Evolutionary conservation across 768 basidiomycete species (phyloP).

Genomic region (Lactarius tabidus): DNA sequence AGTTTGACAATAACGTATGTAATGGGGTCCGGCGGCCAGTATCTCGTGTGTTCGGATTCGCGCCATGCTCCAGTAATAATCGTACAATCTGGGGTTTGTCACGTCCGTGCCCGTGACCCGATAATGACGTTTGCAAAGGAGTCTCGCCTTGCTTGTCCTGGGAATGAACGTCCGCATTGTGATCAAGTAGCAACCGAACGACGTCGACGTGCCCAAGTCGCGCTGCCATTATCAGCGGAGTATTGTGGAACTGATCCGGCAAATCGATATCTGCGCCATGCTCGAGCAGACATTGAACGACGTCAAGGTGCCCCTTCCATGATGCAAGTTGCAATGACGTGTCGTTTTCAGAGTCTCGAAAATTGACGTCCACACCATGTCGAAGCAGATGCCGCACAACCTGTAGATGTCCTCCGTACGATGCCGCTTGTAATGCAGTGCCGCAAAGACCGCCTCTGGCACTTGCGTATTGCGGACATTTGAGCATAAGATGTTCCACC

Average conservation of each 20-base stretch:
- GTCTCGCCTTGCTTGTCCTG: neutral
- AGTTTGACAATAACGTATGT: no score
- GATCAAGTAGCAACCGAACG: neutral
- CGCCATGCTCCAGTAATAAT: neutral
- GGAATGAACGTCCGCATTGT: neutral
- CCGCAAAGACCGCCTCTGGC: no score
- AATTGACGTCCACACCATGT: neutral
- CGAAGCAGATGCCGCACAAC: neutral
- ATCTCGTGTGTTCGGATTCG: neutral
- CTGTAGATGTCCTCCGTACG: no score
- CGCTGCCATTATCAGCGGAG: neutral
- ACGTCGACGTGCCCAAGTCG: neutral
- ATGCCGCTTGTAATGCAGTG: no score
- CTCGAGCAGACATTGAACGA: neutral
- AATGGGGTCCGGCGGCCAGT: no score
- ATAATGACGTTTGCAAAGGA: neutral
- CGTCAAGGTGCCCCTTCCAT: neutral
- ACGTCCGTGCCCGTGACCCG: neutral
- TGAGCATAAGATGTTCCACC: no score
- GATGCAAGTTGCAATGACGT: neutral
- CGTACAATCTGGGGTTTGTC: neutral
- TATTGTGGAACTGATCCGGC: neutral
- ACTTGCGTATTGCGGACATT: no score
- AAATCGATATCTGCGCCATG: neutral
- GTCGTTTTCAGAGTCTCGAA: neutral